Base-by-base conservation (phyloP, 2,329 filamentous ascomycete species). In the Xylariaceae sp. region DNA sequence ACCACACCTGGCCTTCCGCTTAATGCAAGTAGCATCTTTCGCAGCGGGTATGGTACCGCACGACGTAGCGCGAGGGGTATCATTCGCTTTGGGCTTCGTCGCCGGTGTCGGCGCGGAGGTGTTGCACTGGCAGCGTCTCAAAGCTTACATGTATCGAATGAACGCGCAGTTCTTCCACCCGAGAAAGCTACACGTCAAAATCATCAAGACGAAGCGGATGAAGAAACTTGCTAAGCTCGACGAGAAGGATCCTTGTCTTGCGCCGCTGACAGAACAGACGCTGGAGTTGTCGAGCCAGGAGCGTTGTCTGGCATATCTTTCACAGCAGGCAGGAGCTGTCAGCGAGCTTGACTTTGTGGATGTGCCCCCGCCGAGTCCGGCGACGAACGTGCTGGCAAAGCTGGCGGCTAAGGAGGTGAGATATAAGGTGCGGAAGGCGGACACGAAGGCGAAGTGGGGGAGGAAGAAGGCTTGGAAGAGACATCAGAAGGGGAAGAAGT, bases 131-230 rank as follows among this genome's bases (percentile, higher is more conserved):
- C 49, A 53, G 11, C 54, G 59, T 16, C 62, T 52, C 7, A 52
- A 61, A 37, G 47, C 53, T 20, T 67, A 60, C 32, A 35, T 67
- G 27, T 41, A 41, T 7, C 44, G 57, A 14, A 58, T 61, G 27
- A 68, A 67, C 45, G 54, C 59, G 34, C 44, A 53, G 19, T 53
- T 64, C 14, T 67, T 68, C 42, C 50, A 50, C 32, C 63, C 62
- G 5, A 51, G 60, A 27, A 59, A 63, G 14, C 45, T 68, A 22
- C 57, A 64, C 33, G 56, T 55, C 22, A 55, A 55, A 34, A 53
- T 64, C 12, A 47, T 56, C 17, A 47, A 47, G 21, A 57, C 55
- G 4, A 57, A 61, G 38, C 49, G 48, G 8, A 55, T 65, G 48
- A 45, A 45, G 40, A 40, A 47, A 16, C 45, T 54, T 10, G 46